Evolutionary conservation across 2,329 filamentous ascomycete genomes (phyloP), one percentile per base, ranked within the genome.

Genomic region (Lecanicillium sp.): DNA sequence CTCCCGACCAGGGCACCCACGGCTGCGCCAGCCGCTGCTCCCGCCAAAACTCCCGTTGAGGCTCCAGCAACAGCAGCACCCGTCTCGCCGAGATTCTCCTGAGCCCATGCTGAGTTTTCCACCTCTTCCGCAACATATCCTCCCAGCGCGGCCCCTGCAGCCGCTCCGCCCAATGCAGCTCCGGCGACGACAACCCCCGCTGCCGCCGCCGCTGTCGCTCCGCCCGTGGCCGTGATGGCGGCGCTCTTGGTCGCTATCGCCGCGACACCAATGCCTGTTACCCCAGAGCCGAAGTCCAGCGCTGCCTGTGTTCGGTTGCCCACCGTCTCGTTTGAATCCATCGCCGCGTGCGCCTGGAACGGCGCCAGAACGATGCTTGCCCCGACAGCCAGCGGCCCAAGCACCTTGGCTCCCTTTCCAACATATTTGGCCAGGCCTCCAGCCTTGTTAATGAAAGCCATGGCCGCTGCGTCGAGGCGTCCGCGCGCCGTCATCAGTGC

Each of bases 81-180:
- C 12, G 11, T 34, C 7, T 20, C 19, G 4, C 37, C 37, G 4
- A 39, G n/a, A 12, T 34, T 27, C 31, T 39, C 14, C 37, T 39
- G 37, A 25, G 37, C 37, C 30, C 30, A 39, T 22, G 33, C 37
- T 13, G 37, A 33, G 17, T 20, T 14, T 22, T 34, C 37, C 16
- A 39, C 37, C 32, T 34, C 33, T 3, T 39, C 15, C 12, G 12
- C 30, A 5, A 39, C 37, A 19, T 32, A 39, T 20, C 29, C 29
- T 6, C 37, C 37, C 13, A 29, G 11, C 15, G 27, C 16, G 9
- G 37, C 37, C 9, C 37, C 37, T 4, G 31, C 19, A 2, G 37
- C 30, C 12, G 37, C 37, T 3, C 37, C 37, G 6, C 31, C 22
- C 4, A 25, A 14, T 15, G 30, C 37, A 8, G 30, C 37, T 13